phyloP scores from a whole-genome alignment of 805 yeast species.

The Monosporozyma aquatica region DNA sequence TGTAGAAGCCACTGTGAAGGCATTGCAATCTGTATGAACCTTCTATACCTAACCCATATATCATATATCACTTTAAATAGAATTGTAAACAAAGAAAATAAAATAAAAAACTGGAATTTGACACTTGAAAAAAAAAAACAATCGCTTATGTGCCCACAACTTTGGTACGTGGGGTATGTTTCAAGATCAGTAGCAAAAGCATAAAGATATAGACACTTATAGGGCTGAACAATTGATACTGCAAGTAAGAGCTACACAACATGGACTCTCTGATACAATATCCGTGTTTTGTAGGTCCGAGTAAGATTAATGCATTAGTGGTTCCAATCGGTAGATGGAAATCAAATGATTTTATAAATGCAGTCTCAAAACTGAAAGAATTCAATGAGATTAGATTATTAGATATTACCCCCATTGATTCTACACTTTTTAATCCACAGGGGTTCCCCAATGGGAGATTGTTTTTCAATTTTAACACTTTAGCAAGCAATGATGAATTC shows the following conservation, averaged over 20 bases:
- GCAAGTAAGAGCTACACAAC: neutral
- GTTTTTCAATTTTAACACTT: conserved; percentile 45
- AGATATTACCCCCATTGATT: conserved; percentile 61
- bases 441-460: conserved; percentile 74
- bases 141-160: no score
- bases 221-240: no score
- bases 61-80: no score
- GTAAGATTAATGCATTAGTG: conserved; percentile 54
- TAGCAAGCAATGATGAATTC: conserved; percentile 38
- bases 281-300: conserved; percentile 43
- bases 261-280: conserved; percentile 12
- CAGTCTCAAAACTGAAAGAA: conserved; percentile 36
- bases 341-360: conserved; percentile 31
- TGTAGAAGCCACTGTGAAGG: conserved; percentile 78
- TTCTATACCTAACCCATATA: no score
- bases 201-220: no score
- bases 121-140: no score
- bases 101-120: no score
- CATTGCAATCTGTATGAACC: conserved; percentile 28
- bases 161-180: no score
- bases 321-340: conserved; percentile 55
- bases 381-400: conserved; percentile 59
- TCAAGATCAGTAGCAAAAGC: no score
- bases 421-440: conserved; percentile 67
- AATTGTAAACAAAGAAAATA: no score